phyloP scores from a whole-genome alignment of 202 grass and related monocot genomes.

The Bolboschoenoplectus hybrid region DNA sequence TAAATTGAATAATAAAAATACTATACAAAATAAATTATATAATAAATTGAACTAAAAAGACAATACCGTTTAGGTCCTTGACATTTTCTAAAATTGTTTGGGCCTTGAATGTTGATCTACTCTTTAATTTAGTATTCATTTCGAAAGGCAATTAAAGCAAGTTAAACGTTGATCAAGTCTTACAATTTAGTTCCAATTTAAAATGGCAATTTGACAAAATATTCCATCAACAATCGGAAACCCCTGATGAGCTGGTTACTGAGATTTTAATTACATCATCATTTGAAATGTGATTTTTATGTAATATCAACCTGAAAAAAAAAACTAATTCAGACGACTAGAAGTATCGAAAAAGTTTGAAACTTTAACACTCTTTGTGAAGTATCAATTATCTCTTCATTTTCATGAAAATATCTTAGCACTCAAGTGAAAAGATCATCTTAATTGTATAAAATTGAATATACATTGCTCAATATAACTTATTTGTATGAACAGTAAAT shows the following conservation, averaged over 20 bases:
- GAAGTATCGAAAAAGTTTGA: too few relatives aligned
- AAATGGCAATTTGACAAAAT: conserved; percentile 19
- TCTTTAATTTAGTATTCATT: background rate
- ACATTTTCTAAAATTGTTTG: background rate
- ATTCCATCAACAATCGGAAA: background rate
- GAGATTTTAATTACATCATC: background rate
- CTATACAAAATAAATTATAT: too few relatives aligned
- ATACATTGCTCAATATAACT: background rate
- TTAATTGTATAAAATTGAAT: background rate
- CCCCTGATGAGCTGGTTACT: background rate
- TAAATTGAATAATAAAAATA: too few relatives aligned
- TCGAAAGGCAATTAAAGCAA: background rate
- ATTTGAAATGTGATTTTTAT: background rate
- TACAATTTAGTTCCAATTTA: background rate
- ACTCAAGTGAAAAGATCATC: background rate
- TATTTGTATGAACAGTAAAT: background rate
- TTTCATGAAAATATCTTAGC: background rate
- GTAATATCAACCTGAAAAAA: background rate
- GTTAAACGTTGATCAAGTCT: background rate
- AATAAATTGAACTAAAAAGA: too few relatives aligned
- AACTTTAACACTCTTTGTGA: too few relatives aligned
- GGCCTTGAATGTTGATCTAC: background rate
- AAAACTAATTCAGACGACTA: too few relatives aligned
- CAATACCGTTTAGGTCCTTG: background rate
- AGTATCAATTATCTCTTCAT: background rate